Evolutionary conservation across 1,284 basidiomycete species (phyloP).

Genomic region (Gomphus bonarii): DNA sequence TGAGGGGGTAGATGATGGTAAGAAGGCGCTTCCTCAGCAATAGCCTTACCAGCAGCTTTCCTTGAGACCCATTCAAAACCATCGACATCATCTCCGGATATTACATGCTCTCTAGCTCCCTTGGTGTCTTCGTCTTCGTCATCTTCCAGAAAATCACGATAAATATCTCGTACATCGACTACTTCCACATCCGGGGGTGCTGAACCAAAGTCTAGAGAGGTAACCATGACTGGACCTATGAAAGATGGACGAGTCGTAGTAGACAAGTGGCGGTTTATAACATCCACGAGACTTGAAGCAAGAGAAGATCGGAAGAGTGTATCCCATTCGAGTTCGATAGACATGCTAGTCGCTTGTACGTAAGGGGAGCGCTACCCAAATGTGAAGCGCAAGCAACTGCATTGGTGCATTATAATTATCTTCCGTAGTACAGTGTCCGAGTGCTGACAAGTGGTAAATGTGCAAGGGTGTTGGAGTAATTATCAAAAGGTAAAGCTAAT

Average conservation of each 20-base stretch:
- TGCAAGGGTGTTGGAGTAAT: neutral
- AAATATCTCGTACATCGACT: constrained; percentile 87
- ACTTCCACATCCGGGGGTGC: constrained; percentile 80
- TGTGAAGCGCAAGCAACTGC: neutral
- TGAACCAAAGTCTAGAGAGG: constrained; percentile 81
- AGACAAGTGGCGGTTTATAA: constrained; percentile 75
- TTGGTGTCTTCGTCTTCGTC: constrained; percentile 48
- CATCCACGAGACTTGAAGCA: constrained; percentile 57
- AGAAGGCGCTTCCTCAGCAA: constrained; percentile 45
- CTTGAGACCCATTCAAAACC: constrained; percentile 71
- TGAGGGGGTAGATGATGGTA: constrained; percentile 64
- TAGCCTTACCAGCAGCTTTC: constrained; percentile 37
- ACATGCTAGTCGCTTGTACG: constrained; percentile 34
- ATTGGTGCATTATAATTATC: neutral
- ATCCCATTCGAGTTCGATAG: constrained; percentile 73
- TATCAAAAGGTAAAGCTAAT: neutral
- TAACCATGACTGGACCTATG: constrained; percentile 84
- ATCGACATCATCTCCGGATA: constrained; percentile 35
- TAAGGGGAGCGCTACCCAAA: neutral
- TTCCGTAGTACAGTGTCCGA: neutral
- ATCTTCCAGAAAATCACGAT: constrained; percentile 84
- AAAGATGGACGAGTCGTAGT: constrained; percentile 75
- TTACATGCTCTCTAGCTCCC: constrained; percentile 18
- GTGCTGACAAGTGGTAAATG: neutral
- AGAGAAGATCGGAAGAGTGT: constrained; percentile 59